These are phyloP conservation scores for Carex sylvatica DNA, from an alignment of 202 grass and related monocot genomes.

Conservation along the genomic window DNA sequence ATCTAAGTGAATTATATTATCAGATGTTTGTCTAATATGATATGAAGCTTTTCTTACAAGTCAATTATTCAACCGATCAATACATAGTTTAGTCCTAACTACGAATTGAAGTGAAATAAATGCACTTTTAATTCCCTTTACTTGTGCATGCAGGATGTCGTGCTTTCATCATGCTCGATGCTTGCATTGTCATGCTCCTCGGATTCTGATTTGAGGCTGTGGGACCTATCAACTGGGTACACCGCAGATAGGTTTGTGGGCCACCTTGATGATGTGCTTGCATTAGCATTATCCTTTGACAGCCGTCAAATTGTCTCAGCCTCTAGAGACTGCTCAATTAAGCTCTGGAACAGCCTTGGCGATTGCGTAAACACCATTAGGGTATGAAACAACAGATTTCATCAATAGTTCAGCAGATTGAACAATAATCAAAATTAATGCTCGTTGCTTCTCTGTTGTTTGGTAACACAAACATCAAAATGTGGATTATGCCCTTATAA, in stretches of 20 bases:
- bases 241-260: slow-evolving; percentile 74
- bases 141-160: slow-evolving; percentile 49
- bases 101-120: not conserved
- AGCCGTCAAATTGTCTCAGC: slow-evolving; percentile 88
- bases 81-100: not conserved
- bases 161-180: slow-evolving; percentile 73
- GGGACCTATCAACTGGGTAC: slow-evolving; percentile 61
- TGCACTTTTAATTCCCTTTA: not conserved
- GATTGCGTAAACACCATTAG: slow-evolving; percentile 94
- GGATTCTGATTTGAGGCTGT: slow-evolving; percentile 87
- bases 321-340: slow-evolving; percentile 80
- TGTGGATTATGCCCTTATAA: not conserved
- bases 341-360: slow-evolving; percentile 94
- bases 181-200: slow-evolving; percentile 82
- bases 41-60: not conserved
- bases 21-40: not conserved
- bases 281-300: slow-evolving; percentile 88
- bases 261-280: slow-evolving; percentile 73
- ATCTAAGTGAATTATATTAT: not conserved
- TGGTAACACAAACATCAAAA: not conserved
- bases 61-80: not conserved
- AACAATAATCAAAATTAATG: not conserved
- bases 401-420: not conserved
- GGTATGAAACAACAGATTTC: not conserved
- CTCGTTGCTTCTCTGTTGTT: not conserved